Evolutionary conservation across 2,329 filamentous ascomycete genomes (phyloP), one percentile per base, ranked within the genome.

Genomic region (Trichophyton schoenleinii): DNA sequence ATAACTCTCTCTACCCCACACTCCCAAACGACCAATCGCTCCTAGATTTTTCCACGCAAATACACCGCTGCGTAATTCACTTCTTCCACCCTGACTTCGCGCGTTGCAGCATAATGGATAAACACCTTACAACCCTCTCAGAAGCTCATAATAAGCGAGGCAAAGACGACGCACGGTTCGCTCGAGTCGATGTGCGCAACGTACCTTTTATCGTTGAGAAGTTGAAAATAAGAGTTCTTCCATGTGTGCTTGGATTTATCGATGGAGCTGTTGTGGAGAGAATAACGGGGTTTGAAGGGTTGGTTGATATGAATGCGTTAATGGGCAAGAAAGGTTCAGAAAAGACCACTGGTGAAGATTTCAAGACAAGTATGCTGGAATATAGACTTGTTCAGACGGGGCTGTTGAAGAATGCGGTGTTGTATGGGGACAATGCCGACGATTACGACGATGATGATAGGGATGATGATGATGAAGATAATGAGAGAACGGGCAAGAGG

Each of bases 81-180:
- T 86, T 86, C 70, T 83, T 80, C 70, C 84, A 86, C 68, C 78
- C 82, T 2, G 83, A 86, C 67, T 86, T 86, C 70, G 77, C 79
- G 20, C 79, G 83, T 60, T 86, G 83, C 71, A 73, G 74, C 9
- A 79, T 83, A 60, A 86, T 86, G 83, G 83, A 86, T 68, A 74
- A 74, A 57, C 81, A 83, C 69, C 74, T 86, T 9, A 74, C 79
- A 57, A 72, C 78, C 25, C 68, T 78, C 41, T 73, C 75, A 22
- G 63, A 66, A 49, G 59, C 57, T 31, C 34, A 58, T 49, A 65
- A 60, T 44, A 68, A 74, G 59, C 36, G 57, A 20, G 58, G 58
- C 3, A 36, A 36, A 36, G 41, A 36, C 6, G 44, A 46, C 25
- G 75, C 77, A 60, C 71, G 73, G 4, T 79, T 79, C 67, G 74